A percentile compares a stretch with the other conserved stretches of the same genome.
Conservation (phyloP, 768 basidiomycete genomes). For the Galerina sulciceps region DNA sequence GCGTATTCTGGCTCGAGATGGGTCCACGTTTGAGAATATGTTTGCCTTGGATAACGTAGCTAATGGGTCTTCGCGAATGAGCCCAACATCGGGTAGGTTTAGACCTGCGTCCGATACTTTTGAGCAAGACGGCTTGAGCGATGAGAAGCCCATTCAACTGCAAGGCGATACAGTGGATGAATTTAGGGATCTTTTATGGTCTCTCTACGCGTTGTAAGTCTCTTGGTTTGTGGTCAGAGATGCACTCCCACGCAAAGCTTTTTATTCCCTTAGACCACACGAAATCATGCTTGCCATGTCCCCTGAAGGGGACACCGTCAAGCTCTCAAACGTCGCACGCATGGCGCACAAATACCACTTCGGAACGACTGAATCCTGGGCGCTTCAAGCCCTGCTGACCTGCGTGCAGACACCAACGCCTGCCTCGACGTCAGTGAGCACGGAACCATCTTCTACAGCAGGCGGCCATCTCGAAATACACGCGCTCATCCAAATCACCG, state of each 20-base stretch:
- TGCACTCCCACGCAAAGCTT: background rate
- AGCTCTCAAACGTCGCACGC: slow-evolving; percentile 49
- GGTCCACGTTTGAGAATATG: slow-evolving; percentile 46
- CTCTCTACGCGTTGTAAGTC: slow-evolving; percentile 56
- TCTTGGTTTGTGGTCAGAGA: background rate
- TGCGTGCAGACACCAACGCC: background rate
- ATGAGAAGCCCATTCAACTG: slow-evolving; percentile 53
- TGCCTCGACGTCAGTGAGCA: background rate
- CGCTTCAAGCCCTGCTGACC: slow-evolving; percentile 37
- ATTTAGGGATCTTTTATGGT: slow-evolving; percentile 55
- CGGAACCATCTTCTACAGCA: background rate
- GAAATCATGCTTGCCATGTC: slow-evolving; percentile 14
- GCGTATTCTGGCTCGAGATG: slow-evolving; percentile 30
- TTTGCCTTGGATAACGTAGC: slow-evolving; percentile 42
- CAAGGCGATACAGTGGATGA: slow-evolving; percentile 53
- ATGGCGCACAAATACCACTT: slow-evolving; percentile 65
- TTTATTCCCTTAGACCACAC: slow-evolving; percentile 10
- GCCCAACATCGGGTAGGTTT: background rate
- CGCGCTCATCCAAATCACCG: slow-evolving; percentile 52
- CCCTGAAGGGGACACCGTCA: slow-evolving; percentile 39
- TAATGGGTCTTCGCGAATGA: too few relatives aligned
- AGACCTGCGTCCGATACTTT: slow-evolving; percentile 24
- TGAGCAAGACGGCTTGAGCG: slow-evolving; percentile 49
- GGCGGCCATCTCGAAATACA: slow-evolving; percentile 29
- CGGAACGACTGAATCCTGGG: slow-evolving; percentile 53